Evolutionary conservation across 2,329 filamentous ascomycete species (phyloP), one percentile per base, ranked within the genome.

Genomic region (Colletotrichum ledebouriae): DNA sequence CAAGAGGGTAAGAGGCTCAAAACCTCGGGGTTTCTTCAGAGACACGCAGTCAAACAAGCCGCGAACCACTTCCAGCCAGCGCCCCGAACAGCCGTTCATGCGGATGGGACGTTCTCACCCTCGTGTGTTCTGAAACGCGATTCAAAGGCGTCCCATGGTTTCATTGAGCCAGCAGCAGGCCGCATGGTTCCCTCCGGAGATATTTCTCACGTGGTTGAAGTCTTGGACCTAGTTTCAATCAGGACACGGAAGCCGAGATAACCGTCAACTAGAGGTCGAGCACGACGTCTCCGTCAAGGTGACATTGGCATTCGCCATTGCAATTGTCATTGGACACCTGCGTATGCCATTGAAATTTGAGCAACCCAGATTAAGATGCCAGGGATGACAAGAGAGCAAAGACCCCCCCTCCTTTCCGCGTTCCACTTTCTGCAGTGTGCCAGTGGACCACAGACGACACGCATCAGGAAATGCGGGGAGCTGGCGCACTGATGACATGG

Each of bases 121-220:
- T 55, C n/a, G 57, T 47, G 58, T 44, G n/a, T 55, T 58, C 55
- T 68, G 47, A 64, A 64, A 59, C 53, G 22, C 29, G 29, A 37
- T 55, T 49, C 12, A 20, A 60, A 29, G 11, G 44, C 29, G 41
- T 55, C 29, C 10, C 42, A 50, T 44, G 33, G n/a, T 22, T 20
- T 25, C 37, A 15, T 29, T 17, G 34, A 10, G 37, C 25, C 25
- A 42, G 15, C 29, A 20, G n/a, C 37, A 44, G 4, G 17, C 61
- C 44, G 53, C 46, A 44, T 29, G 34, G 37, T 25, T 46, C 22
- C 11, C 59, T 17, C 34, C 60, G 47, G 60, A 55, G 53, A 47
- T 57, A 62, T 63, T 47, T 59, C 22, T 52, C 50, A 67, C 64
- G 64, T 67, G 52, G 64, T 50, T 29, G 44, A 63, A 47, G 33